Percentiles rank a stretch among this genome's conserved stretches.
Evolutionary conservation across 2,329 filamentous ascomycete species (phyloP).

Genomic region (Talaromyces albobiverticillius): DNA sequence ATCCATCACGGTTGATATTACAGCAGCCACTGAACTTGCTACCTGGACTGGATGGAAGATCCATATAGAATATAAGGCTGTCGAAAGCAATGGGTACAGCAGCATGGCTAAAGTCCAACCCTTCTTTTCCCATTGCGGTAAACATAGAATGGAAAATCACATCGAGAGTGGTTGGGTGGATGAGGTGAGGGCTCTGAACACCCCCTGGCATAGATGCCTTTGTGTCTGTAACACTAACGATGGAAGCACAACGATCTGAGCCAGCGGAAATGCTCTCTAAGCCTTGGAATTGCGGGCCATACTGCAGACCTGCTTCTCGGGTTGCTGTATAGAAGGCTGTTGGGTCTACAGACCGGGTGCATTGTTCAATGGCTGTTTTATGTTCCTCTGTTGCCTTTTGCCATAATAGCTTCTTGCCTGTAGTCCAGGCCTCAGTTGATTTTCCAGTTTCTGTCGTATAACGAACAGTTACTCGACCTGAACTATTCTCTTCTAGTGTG

Average conservation of each 20-base stretch:
- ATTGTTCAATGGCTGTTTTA: not conserved
- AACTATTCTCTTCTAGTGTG: not conserved
- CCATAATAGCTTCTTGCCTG: not conserved
- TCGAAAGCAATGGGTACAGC: constrained; percentile 23
- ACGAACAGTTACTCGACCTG: constrained; percentile 2
- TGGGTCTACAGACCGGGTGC: not conserved
- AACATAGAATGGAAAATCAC: constrained; percentile 29
- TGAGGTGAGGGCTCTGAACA: constrained; percentile 29
- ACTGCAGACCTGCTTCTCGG: not conserved
- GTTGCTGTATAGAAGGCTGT: not conserved
- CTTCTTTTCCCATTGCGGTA: constrained; percentile 19
- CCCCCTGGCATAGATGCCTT: constrained; percentile 28
- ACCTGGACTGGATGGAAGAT: not conserved
- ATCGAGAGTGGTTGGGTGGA: constrained; percentile 37
- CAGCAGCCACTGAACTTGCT: not conserved
- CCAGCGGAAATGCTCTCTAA: not conserved
- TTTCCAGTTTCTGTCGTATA: not conserved
- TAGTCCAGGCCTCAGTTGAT: not conserved
- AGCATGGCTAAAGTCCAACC: constrained; percentile 17
- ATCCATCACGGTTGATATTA: not conserved
- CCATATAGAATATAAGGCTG: not conserved
- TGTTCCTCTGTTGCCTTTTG: not conserved
- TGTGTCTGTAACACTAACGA: constrained; percentile 1
- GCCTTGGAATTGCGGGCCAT: constrained; percentile 5
- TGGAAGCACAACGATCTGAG: not conserved